Evolutionary conservation across 2,329 filamentous ascomycete species (phyloP), one percentile per base, ranked within the genome.

Genomic region (Claviceps arundinis): DNA sequence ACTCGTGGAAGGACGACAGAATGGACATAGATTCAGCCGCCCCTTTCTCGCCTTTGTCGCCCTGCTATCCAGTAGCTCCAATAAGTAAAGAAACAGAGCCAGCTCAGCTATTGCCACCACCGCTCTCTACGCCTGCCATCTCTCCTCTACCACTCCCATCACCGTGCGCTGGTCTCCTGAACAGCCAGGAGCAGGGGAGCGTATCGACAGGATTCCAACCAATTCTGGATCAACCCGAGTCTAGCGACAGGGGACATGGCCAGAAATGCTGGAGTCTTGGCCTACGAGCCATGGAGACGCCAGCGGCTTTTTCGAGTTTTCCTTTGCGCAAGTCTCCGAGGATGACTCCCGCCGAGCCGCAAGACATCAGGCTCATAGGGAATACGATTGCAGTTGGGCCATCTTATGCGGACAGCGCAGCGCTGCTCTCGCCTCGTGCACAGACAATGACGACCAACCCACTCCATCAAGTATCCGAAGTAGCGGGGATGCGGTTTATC

Each of bases 361-460:
- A 54, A 14, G 57, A 62, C 16, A 53, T 57, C 30, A 51, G 50
- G 19, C 56, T 59, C 9, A 56, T 62, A 3, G 65, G 67, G 51
- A 63, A 68, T 61, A 67, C 68, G 55, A 59, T 72, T 34, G 56
- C 66, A 9, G 60, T 72, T 22, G 56, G 57, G 52, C 67, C 54
- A 53, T 63, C 60, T 17, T 66, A 59, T 52, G 57, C 70, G 1
- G 69, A 72, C 14, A 73, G 77, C 11, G 76, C 81, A 47, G 72
- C 80, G 13, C 67, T 87, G 9, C 76, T 88, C 73, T 89, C 85
- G 2, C 86, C 87, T 0, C 77, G 85, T 44, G 81, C 74, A 1
- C 82, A 85, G 60, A 80, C 82, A 16, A 89, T 89, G 73, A 88
- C 83, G 2, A 79, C 76, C 55, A 84, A 85, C 55, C 80, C 81